Base-by-base conservation (phyloP, 495 filamentous ascomycete genomes). In the Xylaria venustula region DNA sequence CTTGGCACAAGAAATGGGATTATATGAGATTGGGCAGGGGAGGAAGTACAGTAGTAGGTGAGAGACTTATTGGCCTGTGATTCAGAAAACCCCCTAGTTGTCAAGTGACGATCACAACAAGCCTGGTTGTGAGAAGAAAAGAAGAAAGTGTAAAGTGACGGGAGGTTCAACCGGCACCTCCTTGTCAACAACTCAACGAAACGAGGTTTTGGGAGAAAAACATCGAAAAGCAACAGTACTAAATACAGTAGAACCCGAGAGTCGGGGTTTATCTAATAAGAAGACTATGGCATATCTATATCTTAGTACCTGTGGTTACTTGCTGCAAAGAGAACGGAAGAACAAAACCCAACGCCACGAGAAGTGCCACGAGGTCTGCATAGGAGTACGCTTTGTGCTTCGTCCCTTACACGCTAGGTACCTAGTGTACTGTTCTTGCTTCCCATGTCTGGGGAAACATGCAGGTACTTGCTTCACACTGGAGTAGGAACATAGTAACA, bases 311-410 rank as follows among this genome's bases (percentile, higher is more conserved):
- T n/a, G n/a, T n/a, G n/a, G n/a, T n/a, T n/a, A n/a, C 14, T 40
- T 40, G 14, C 37, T 15, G 28, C 28, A n/a, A 51, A 37, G 28
- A 48, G 45, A 23, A 25, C 22, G 8, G 45, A 26, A 20, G 34
- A 17, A 46, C 14, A 12, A 12, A 8, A 26, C 12, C 8, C n/a
- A n/a, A n/a, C n/a, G n/a, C n/a, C n/a, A n/a, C 28, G 28, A 42
- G 54, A 58, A 17, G 55, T 36, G 19, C 55, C 44, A 58, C 55
- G 44, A 49, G 44, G 55, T 25, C 17, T 58, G 45, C 42, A 57
- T 57, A 42, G 30, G 37, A 15, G 41, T 56, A 26, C 19, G 20
- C n/a, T n/a, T n/a, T n/a, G n/a, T n/a, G n/a, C n/a, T n/a, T n/a
- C n/a, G n/a, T n/a, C n/a, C n/a, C n/a, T n/a, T n/a, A n/a, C n/a